Evolutionary conservation across 1,284 basidiomycete species (phyloP), one percentile per base, ranked within the genome.

Genomic region (Moesziomyces sp.): DNA sequence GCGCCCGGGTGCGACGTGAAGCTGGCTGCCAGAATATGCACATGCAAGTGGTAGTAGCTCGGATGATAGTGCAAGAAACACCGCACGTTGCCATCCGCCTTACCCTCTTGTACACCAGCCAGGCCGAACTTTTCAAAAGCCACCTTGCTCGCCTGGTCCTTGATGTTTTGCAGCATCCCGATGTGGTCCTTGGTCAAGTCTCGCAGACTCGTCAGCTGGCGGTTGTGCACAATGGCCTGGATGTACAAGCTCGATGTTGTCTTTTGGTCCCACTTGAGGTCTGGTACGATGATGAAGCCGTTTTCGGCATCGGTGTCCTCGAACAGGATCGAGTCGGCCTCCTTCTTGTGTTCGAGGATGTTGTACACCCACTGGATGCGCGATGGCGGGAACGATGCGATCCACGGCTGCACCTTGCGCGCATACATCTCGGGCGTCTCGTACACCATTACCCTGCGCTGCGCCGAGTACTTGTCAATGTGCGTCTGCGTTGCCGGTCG

Each of bases 11-110:
- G 78, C 1, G 74, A 72, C 6, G 64, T 60, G 54, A 64, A 76
- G 56, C 83, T 75, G 3, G 75, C 61, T 8, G 89, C 91, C 8
- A 96, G 92, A 55, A 98, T 91, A 78, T 99, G 97, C 0, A 99
- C 93, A 76, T 97, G 94, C 79, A 97, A 92, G 79, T 96, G 95
- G 83, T 83, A 98, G 82, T 97, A 98, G 43, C 91, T 93, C 0
- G 96, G 96, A 83, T 97, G 95, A 83, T 99, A 98, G 83, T 99
- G 96, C 26, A 98, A 86, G 79, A 91, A 96, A 86, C 96, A 88
- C 62, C 94, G 86, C 64, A 97, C 79, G 23, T 75, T 76, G n/a
- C 75, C 69, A 2, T 57, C 46, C 0, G 64, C 51, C 5, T 40
- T 34, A 8, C 60, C 58, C 0, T 58, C 45, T 11, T 89, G 87